phyloP scores from a whole-genome alignment of 805 yeast species.

The Candida jianshihensis region DNA sequence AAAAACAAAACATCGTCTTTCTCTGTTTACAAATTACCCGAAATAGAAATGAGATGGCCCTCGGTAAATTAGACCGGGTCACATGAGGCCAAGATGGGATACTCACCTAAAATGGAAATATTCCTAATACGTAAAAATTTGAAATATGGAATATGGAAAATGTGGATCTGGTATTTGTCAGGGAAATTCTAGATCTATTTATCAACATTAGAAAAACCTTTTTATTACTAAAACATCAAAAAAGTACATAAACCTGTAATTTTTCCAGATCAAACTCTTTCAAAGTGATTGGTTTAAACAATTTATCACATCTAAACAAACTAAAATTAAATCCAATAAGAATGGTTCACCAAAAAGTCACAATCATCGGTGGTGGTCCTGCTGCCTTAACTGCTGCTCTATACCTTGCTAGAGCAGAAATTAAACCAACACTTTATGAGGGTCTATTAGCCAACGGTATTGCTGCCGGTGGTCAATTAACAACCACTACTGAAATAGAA shows the following conservation, averaged over 20 bases:
- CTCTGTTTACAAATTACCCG: conserved; percentile 3
- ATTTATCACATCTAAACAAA: neutral
- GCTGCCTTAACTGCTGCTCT: conserved; percentile 99
- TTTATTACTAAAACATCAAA: too few species aligned
- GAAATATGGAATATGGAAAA: too few species aligned
- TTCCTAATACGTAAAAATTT: too few species aligned
- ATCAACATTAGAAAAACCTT: too few species aligned
- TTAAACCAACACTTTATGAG: conserved; percentile 88
- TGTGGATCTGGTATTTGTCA: too few species aligned
- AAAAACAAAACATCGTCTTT: too few species aligned
- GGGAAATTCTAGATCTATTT: neutral
- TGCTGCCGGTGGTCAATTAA: conserved; percentile 98
- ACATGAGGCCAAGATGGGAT: too few species aligned
- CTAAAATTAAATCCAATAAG: conserved; percentile 24
- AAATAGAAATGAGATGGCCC: too few species aligned
- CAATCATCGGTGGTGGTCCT: conserved; percentile 95
- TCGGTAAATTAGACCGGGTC: too few species aligned
- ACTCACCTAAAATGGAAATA: too few species aligned
- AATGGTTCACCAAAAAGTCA: conserved; percentile 81
- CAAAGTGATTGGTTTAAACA: neutral
- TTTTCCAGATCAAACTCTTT: neutral
- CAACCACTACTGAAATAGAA: conserved; percentile 97
- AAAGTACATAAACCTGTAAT: neutral
- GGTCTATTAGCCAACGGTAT: conserved; percentile 95
- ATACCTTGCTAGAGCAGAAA: conserved; percentile 93